Percentiles rank a stretch among this genome's conserved stretches.
Evolutionary conservation across 495 filamentous ascomycete genomes (phyloP).

Genomic region (Podospora anserina): DNA sequence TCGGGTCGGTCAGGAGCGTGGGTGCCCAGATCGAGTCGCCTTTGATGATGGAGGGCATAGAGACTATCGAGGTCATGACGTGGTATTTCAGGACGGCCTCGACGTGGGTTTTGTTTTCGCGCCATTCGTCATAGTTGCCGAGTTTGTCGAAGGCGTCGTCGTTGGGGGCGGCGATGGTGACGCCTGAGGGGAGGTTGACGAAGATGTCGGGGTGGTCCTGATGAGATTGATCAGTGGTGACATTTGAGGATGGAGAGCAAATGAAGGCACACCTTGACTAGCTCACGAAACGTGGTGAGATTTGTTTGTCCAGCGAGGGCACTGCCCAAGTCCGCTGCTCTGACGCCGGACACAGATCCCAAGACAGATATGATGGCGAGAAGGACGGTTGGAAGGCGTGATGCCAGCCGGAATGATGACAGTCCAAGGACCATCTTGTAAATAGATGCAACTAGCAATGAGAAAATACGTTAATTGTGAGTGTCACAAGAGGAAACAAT

Average conservation of each 20-base stretch:
- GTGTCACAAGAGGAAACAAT: background rate
- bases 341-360: background rate
- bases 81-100: constrained; percentile 27
- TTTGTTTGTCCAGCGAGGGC: constrained; percentile 16
- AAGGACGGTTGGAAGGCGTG: constrained; percentile 6
- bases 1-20: constrained; percentile 41
- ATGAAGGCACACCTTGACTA: constrained; percentile 9
- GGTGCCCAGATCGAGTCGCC: constrained; percentile 43
- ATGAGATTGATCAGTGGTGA: background rate
- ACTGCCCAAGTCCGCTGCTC: constrained; percentile 7
- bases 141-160: constrained; percentile 30
- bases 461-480: background rate
- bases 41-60: constrained; percentile 20
- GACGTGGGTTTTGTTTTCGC: constrained; percentile 6
- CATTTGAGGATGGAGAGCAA: too few relatives aligned
- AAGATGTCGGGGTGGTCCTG: constrained; percentile 20
- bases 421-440: constrained; percentile 7
- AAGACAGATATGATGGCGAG: background rate
- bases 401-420: background rate
- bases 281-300: constrained; percentile 15
- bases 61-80: constrained; percentile 18
- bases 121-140: constrained; percentile 16
- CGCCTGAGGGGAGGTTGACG: constrained; percentile 12
- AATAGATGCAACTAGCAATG: background rate
- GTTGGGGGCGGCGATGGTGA: constrained; percentile 27